Base-by-base conservation (phyloP, 2,329 filamentous ascomycete genomes). In the Clonostachys byssicola region DNA sequence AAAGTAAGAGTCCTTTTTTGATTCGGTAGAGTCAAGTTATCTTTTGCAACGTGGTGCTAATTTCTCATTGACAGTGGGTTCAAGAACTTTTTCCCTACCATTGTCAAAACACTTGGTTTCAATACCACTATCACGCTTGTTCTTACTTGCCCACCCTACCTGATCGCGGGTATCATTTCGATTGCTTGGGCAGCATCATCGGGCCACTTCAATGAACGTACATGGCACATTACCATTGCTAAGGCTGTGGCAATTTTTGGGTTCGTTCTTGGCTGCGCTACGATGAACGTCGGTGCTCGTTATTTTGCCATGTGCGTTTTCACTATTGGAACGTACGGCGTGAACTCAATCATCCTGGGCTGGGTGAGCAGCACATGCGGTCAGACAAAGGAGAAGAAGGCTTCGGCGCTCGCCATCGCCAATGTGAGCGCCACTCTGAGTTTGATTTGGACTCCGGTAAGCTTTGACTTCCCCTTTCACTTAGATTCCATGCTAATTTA, bases 141-240 rank as follows among this genome's bases (percentile, higher is more conserved):
- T 2, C 62, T 75, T 6, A 73, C 68, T 12, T 65, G 64, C 41
- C 71, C 71, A 1, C 71, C 36, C 8, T 17, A 23, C 16, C 40
- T 47, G 18, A 33, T 47, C 16, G 20, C 34, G 44, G 50, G 56
- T 7, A 12, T 57, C 41, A 51, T 52, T 34, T 54, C 50, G 17
- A 56, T 60, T 7, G 34, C 57, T 1, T 56, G 58, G 3, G 56
- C 57, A 1, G 64, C 55, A 61, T 71, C 63, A 10, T 74, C 72
- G 0, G 77, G 73, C 1, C 64, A 62, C 5, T 66, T 68, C 54
- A 71, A 75, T 46, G 73, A 75, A 50, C 64, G 72, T 16, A 74
- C 71, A 1, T 74, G 67, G 70, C 73, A 75, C 49, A 68, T 72
- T 33, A 72, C 69, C 1, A 48, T 62, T 12, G 64, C 65, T 10